These are phyloP conservation scores for Alternaria longipes DNA, from an alignment of 2,329 filamentous ascomycete genomes.

Conservation along the genomic window DNA sequence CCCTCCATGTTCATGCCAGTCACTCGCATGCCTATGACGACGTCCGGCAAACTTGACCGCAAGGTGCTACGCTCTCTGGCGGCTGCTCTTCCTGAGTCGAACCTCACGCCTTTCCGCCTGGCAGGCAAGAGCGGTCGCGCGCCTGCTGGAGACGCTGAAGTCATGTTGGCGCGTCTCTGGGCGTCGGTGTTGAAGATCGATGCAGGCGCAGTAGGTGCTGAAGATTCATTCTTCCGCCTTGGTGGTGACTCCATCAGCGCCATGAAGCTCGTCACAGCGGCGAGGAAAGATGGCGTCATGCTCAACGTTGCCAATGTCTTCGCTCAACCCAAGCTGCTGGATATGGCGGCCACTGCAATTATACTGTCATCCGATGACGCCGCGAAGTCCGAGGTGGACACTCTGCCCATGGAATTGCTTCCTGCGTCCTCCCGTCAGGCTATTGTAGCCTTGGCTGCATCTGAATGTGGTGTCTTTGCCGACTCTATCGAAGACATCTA, in stretches of 20 bases:
- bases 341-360: constrained; percentile 51
- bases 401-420: constrained; percentile 39
- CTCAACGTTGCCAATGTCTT: constrained; percentile 58
- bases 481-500: constrained; percentile 44
- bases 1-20: constrained; percentile 56
- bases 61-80: constrained; percentile 50
- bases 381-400: constrained; percentile 21
- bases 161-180: constrained; percentile 48
- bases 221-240: constrained; percentile 58
- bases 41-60: constrained; percentile 56
- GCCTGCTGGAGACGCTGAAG: constrained; percentile 37
- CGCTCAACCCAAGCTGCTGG: constrained; percentile 53
- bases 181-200: constrained; percentile 51
- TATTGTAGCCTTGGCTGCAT: constrained; percentile 37
- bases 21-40: constrained; percentile 53
- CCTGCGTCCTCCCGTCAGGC: constrained; percentile 21
- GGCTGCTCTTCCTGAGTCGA: constrained; percentile 41
- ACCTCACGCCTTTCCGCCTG: constrained; percentile 37
- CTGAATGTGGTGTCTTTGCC: constrained; percentile 38
- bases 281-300: constrained; percentile 51
- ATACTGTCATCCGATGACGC: constrained; percentile 35
- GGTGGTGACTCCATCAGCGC: constrained; percentile 60
- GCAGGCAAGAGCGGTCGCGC: constrained; percentile 42
- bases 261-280: constrained; percentile 56
- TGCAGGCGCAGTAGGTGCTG: constrained; percentile 51